These are phyloP conservation scores for Pichia nakasei DNA, from an alignment of 805 yeast species.

Conservation along the genomic window DNA sequence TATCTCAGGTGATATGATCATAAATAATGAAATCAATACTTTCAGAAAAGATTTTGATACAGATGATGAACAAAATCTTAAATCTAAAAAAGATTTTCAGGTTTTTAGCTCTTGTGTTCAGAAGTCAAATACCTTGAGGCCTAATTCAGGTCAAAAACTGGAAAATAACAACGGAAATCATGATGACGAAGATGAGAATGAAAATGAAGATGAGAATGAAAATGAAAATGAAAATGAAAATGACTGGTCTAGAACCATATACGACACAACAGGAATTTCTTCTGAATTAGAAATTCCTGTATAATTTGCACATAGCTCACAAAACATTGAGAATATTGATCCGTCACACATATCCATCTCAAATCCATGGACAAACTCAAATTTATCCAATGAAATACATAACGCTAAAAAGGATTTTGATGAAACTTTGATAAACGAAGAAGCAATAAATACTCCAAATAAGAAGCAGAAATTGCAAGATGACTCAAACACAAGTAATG, in stretches of 20 bases:
- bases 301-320: not conserved
- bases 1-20: too few species aligned
- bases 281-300: not conserved
- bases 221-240: not conserved
- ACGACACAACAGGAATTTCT: slow-evolving; percentile 4
- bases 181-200: not conserved
- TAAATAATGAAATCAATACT: too few species aligned
- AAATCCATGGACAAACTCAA: slow-evolving; percentile 16
- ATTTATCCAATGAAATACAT: not conserved
- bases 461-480: too few species aligned
- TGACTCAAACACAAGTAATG: too few species aligned
- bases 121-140: too few species aligned
- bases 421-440: too few species aligned
- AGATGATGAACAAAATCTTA: too few species aligned
- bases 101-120: too few species aligned
- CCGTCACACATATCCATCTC: slow-evolving; percentile 10
- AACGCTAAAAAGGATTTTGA: not conserved
- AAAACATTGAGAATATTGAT: not conserved
- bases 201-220: not conserved
- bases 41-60: too few species aligned
- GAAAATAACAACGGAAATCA: not conserved
- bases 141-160: too few species aligned
- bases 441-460: too few species aligned
- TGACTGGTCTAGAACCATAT: slow-evolving; percentile 14
- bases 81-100: too few species aligned